These are phyloP conservation scores for Ministeria vibrans DNA, from an alignment of 78 protist genomes.

Conservation along the genomic window DNA sequence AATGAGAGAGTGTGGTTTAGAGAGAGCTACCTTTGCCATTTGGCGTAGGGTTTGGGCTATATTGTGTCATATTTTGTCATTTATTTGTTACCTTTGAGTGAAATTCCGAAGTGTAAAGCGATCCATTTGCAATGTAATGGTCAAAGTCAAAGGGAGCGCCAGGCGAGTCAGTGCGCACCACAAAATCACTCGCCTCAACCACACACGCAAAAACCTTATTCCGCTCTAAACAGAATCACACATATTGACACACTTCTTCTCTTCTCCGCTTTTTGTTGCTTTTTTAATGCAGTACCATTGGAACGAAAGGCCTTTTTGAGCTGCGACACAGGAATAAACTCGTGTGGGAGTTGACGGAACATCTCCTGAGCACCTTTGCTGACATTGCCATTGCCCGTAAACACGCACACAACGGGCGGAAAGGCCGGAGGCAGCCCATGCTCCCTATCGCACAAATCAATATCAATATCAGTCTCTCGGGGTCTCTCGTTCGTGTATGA, in stretches of 20 bases:
- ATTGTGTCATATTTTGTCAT: no score
- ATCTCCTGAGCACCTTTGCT: slow-evolving; percentile 71
- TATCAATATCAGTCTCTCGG: no score
- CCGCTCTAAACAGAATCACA: background rate
- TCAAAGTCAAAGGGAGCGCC: background rate
- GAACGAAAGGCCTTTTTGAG: no score
- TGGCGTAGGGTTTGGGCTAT: background rate
- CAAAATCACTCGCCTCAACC: background rate
- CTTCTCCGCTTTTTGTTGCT: no score
- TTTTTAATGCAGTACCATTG: no score
- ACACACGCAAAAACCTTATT: background rate
- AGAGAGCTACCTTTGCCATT: background rate
- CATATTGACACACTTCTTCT: background rate
- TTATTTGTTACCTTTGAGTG: background rate
- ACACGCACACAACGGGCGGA: slow-evolving; percentile 61
- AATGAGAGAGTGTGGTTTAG: background rate
- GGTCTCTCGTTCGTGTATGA: no score
- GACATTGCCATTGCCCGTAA: slow-evolving; percentile 70
- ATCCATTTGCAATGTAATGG: no score
- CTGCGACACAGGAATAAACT: no score
- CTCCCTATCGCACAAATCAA: no score
- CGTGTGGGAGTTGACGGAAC: slow-evolving; percentile 66
- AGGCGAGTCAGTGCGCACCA: background rate
- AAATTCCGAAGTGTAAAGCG: background rate
- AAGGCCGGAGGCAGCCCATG: slow-evolving; percentile 65